These are phyloP conservation scores for Diaporthe amygdali DNA, from an alignment of 2,329 filamentous ascomycete species.

Conservation along the genomic window DNA sequence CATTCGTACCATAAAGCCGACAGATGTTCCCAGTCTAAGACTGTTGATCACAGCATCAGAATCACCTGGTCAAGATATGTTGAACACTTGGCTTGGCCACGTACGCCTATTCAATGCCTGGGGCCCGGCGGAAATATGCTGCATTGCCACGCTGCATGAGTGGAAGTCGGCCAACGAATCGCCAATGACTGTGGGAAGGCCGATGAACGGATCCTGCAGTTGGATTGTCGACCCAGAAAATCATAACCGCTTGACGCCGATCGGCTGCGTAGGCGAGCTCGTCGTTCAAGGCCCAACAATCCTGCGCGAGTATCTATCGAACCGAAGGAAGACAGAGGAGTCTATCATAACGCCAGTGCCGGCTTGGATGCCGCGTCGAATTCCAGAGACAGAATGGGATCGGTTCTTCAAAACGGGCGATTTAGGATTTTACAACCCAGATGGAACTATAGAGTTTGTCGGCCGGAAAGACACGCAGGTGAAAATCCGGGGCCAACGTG, in stretches of 20 bases:
- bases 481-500: conserved; percentile 56
- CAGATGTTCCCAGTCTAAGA: neutral
- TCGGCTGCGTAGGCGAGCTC: conserved; percentile 28
- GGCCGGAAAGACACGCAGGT: conserved; percentile 53
- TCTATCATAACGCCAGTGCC: too few species aligned
- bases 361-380: too few species aligned
- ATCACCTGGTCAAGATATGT: neutral
- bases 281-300: conserved; percentile 29
- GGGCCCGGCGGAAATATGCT: neutral
- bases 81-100: conserved; percentile 51
- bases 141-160: neutral
- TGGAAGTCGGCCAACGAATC: too few species aligned
- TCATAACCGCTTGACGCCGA: conserved; percentile 24
- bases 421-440: conserved; percentile 39
- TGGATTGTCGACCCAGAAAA: conserved; percentile 36
- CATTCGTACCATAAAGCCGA: neutral
- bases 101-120: conserved; percentile 47
- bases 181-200: too few species aligned
- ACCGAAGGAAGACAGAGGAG: too few species aligned
- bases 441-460: conserved; percentile 38
- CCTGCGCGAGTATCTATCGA: conserved; percentile 52
- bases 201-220: conserved; percentile 29
- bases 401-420: conserved; percentile 49
- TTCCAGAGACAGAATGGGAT: too few species aligned
- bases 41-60: neutral